A percentile compares a stretch with the other conserved stretches of the same genome.
These are phyloP conservation scores for Artemisia tridentata DNA, from an alignment of 129 eudicot genomes.

Conservation along the genomic window DNA sequence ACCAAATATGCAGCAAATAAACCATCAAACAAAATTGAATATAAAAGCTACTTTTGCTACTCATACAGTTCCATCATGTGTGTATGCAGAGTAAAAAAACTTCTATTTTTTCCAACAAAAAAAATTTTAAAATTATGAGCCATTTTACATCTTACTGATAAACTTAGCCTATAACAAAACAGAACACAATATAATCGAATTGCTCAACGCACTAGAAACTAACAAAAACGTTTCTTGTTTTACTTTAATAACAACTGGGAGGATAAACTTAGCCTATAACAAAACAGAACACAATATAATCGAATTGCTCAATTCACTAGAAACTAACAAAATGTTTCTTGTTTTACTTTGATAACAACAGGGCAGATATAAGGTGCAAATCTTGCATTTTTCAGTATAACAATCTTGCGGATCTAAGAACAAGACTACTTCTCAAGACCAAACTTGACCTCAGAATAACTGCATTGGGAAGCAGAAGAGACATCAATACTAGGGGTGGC, in stretches of 20 bases:
- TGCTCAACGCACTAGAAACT: neutral
- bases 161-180: neutral
- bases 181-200: neutral
- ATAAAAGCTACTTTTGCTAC: too few species aligned
- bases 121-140: neutral
- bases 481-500: neutral
- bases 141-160: neutral
- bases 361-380: neutral
- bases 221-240: neutral
- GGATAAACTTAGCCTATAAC: neutral
- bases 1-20: too few species aligned
- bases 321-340: neutral
- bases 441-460: conserved; percentile 2
- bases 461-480: conserved; percentile 4
- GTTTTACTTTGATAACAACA: neutral
- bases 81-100: too few species aligned
- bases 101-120: too few species aligned
- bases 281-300: neutral
- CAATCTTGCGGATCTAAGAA: neutral
- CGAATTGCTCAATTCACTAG: neutral
- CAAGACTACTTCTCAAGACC: neutral
- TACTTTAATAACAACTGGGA: too few species aligned
- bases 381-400: neutral
- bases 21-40: too few species aligned
- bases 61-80: too few species aligned